Base-by-base conservation (phyloP, 2,329 filamentous ascomycete species). In the Cladosporium sp. region DNA sequence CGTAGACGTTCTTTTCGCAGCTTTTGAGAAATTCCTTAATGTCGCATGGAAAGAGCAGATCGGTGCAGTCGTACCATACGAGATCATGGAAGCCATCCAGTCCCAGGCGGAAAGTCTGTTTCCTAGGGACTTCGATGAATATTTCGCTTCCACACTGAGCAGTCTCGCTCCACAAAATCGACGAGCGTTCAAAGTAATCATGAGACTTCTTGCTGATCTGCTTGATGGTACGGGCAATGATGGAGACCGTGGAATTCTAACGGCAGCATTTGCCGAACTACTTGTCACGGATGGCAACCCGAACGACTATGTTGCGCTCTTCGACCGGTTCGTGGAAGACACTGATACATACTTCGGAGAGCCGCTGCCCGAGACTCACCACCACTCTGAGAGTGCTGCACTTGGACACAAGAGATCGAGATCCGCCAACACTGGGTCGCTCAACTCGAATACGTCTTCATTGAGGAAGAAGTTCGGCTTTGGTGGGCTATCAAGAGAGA, bases 181-280 rank as follows among this genome's bases (percentile, higher is more conserved):
- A 63, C 84, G 92, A 61, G 92, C 92, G 0, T 90, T 97, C 64
- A 88, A 88, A 38, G 85, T 88, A 0, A 83, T 96, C 52, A 87
- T 97, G 69, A 93, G 91, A 68, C 81, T 97, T 34, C 80, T 97
- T 22, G 89, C 90, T 0, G 91, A 96, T 69, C 78, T 97, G 30
- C 82, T 97, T 6, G 92, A 96, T 64, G 92, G 90, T 2, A 96
- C 92, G 65, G 88, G 88, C 52, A 96, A 96, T 67, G 93, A 97
- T 69, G 89, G 91, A 34, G 93, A 97, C 70, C 84, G 92, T 50
- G 93, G 93, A 51, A 89, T 90, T 20, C 76, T 97, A 66, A 97
- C 92, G 0, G 85, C 90, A 45, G 89, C 91, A 1, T 97, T 97
- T 76, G 88, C 92, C 0, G 92, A 97, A 70, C 80, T 97, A 52